A percentile compares a stretch with the other conserved stretches of the same genome.
phyloP scores from a whole-genome alignment of 169 alveolate species.

The Eimeria sp. region DNA sequence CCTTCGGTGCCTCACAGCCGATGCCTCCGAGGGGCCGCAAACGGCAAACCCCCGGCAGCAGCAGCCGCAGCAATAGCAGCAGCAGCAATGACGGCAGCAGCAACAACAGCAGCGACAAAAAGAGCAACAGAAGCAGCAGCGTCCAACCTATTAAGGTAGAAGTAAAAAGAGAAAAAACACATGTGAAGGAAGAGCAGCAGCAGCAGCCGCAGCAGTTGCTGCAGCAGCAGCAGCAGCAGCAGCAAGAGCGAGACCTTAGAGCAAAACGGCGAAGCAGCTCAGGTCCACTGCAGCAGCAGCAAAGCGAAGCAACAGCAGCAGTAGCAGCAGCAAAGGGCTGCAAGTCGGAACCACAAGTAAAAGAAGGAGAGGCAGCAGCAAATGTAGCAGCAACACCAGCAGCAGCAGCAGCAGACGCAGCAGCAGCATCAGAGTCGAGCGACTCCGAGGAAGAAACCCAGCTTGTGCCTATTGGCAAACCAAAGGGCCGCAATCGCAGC shows the following conservation, averaged over 20 bases:
- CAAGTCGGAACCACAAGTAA: constrained; percentile 6
- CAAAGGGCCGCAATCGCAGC: constrained; percentile 14
- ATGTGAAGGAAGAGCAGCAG: not conserved
- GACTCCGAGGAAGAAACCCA: not conserved
- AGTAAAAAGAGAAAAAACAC: not conserved
- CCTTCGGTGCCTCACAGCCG: not conserved
- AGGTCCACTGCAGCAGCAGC: constrained; percentile 5
- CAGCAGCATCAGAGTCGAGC: not conserved
- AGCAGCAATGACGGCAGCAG: not conserved
- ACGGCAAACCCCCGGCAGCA: constrained; percentile 25
- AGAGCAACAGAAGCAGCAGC: not conserved
- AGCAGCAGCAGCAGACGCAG: constrained; percentile 15
- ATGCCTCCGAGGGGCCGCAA: constrained; percentile 28
- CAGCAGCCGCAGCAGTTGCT: not conserved
- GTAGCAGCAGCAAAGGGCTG: constrained; percentile 6
- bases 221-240: constrained; percentile 20
- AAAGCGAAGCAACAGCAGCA: not conserved
- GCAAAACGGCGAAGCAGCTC: not conserved
- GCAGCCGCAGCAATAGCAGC: constrained; percentile 30
- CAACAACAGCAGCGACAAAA: not conserved
- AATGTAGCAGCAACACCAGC: not conserved
- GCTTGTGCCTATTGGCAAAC: not conserved
- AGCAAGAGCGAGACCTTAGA: not conserved
- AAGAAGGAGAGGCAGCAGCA: not conserved
- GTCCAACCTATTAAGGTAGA: not conserved